These are phyloP conservation scores for Aleurites moluccanus DNA, from an alignment of 441 rosid species.

Conservation along the genomic window DNA sequence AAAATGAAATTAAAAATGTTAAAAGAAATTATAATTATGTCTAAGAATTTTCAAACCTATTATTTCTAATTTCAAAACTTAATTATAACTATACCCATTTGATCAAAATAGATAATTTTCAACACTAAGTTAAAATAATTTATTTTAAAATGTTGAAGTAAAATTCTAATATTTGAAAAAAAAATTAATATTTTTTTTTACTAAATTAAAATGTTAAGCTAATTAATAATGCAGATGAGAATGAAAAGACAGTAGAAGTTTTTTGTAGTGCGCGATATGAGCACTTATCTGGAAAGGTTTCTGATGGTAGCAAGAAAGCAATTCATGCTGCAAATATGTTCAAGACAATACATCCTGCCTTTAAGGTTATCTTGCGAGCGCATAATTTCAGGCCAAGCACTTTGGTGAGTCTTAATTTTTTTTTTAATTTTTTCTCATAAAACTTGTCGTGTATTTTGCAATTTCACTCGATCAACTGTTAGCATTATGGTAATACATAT, in stretches of 20 bases:
- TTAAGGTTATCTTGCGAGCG: conserved; percentile 6
- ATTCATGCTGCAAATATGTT: conserved; percentile 27
- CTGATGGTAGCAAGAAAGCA: conserved; percentile 23
- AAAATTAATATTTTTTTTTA: too few species aligned
- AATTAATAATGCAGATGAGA: neutral
- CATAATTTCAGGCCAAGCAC: neutral
- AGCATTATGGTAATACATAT: neutral
- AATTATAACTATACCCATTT: too few species aligned
- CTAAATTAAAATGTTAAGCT: too few species aligned
- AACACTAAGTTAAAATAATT: too few species aligned
- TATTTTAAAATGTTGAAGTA: too few species aligned
- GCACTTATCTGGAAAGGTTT: neutral
- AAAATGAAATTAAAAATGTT: neutral
- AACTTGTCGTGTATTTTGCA: too few species aligned
- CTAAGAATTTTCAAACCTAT: too few species aligned
- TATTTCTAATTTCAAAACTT: too few species aligned
- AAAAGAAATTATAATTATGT: too few species aligned
- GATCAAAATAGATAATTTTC: too few species aligned
- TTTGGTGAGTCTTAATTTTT: neutral
- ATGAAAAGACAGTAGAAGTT: neutral
- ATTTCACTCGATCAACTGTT: too few species aligned
- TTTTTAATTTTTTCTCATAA: neutral
- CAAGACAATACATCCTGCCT: conserved; percentile 31
- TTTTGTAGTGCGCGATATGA: neutral
- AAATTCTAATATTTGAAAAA: too few species aligned